Base-by-base conservation (phyloP, 177 flowering plant genomes). In the Telopea speciosissima region DNA sequence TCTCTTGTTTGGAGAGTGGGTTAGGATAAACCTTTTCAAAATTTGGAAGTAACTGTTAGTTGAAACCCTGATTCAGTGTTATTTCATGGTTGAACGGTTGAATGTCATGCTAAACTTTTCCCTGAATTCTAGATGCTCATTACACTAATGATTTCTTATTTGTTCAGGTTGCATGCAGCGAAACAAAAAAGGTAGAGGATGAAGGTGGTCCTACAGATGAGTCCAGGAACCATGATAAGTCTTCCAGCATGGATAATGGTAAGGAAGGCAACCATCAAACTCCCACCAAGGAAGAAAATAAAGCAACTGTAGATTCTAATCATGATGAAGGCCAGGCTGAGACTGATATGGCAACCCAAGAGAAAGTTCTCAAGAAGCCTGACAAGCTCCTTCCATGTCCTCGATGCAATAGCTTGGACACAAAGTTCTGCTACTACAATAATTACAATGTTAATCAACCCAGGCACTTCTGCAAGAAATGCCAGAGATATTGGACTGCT, bases 401-500 rank as follows among this genome's bases (percentile, higher is more conserved):
- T 4, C 80, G 91, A 19, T 87, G 91, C 80, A 83, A 82, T 74
- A 87, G 89, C 68, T 71, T 83, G 24, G 87, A 87, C 23, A 87
- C 91, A 8, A 87, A 87, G 42, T 87, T 85, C 54, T 86, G 90
- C 67, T 85, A 87, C 74, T 87, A 79, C 79, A 87, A 87, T 61
- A 87, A 87, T 77, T 87, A 87, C 76, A 87, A 87, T 76, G 86
- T 84, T 28, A 87, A 84, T 70, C 90, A 87, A 68, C 90, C 89
- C 26, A 80, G 90, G 68, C 89, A 87, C 66, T 85, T 83, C 80
- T 87, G 90, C 81, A 83, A 78, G 81, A 84, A 85, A 58, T 87
- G 90, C 78, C 90, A 85, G 67, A 83, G 90, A 73, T 87, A 87
- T 76, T 87, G 90, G 90, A 87, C 90, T 9, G 89, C 85, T 60